Evolutionary conservation across 306 rosid species (phyloP).

Genomic region (Hippophae rhamnoides): DNA sequence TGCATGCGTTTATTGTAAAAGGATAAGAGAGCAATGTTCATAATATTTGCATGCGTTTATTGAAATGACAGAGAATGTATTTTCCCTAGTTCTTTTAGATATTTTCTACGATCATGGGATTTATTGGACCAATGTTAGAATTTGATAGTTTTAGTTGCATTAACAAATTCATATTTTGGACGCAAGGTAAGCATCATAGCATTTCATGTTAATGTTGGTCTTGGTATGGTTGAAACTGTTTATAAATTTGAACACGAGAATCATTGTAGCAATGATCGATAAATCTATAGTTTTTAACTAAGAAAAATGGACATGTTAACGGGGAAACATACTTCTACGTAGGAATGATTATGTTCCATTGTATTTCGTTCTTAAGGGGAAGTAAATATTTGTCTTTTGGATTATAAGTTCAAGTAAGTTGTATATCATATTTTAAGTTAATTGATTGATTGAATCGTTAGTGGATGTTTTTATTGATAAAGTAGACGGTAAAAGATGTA

Average conservation of each 20-base stretch:
- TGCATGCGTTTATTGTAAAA: constrained; percentile 60
- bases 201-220: constrained; percentile 64
- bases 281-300: no score
- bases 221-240: constrained; percentile 90
- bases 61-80: constrained; percentile 58
- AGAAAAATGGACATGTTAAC: no score
- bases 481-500: no score
- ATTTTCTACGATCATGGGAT: not conserved
- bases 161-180: constrained; percentile 1
- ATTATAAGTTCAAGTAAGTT: constrained; percentile 19
- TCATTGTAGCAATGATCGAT: constrained; percentile 17
- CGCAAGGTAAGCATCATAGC: no score
- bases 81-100: constrained; percentile 8
- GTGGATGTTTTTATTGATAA: no score
- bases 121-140: not conserved
- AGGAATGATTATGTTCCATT: not conserved
- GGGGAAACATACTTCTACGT: no score
- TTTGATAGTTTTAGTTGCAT: not conserved
- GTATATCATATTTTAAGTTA: no score
- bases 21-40: constrained; percentile 26
- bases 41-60: constrained; percentile 63
- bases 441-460: no score
- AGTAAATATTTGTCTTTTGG: constrained; percentile 52
- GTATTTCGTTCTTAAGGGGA: constrained; percentile 75
- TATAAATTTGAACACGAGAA: constrained; percentile 91